Evolutionary conservation across 345 rosid genomes (phyloP).

Genomic region (Eucalyptus cloeziana): DNA sequence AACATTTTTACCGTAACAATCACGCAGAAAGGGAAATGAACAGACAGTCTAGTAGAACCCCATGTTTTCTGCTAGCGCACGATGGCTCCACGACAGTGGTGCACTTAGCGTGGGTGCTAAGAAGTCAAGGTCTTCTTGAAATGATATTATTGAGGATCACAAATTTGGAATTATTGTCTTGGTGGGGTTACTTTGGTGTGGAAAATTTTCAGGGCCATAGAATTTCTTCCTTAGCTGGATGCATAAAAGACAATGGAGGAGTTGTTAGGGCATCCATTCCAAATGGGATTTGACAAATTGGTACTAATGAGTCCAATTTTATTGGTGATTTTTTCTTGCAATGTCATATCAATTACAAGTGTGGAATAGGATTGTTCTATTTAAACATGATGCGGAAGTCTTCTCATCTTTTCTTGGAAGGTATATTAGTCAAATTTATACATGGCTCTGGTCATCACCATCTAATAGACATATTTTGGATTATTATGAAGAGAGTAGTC

Average conservation of each 20-base stretch:
- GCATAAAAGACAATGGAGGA: not conserved
- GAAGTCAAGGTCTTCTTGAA: not conserved
- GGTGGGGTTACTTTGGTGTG: not conserved
- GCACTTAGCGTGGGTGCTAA: no score
- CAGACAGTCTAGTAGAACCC: no score
- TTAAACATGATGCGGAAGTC: not conserved
- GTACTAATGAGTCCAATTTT: not conserved
- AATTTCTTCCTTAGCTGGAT: not conserved
- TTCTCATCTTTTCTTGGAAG: not conserved
- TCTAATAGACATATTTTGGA: not conserved
- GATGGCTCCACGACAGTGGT: no score
- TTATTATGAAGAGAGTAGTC: not conserved
- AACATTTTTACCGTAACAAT: no score
- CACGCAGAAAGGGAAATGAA: no score
- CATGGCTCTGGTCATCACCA: not conserved
- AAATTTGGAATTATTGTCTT: no score
- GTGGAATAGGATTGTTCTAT: no score
- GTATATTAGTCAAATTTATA: not conserved
- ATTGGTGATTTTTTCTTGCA: not conserved
- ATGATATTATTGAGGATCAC: not conserved
- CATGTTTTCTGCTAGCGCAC: no score
- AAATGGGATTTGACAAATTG: not conserved
- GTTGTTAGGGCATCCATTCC: not conserved
- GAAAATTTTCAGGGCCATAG: not conserved
- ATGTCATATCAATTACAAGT: not conserved